Base-by-base conservation (phyloP, 2,329 filamentous ascomycete genomes). In the Lachnellula arida region DNA sequence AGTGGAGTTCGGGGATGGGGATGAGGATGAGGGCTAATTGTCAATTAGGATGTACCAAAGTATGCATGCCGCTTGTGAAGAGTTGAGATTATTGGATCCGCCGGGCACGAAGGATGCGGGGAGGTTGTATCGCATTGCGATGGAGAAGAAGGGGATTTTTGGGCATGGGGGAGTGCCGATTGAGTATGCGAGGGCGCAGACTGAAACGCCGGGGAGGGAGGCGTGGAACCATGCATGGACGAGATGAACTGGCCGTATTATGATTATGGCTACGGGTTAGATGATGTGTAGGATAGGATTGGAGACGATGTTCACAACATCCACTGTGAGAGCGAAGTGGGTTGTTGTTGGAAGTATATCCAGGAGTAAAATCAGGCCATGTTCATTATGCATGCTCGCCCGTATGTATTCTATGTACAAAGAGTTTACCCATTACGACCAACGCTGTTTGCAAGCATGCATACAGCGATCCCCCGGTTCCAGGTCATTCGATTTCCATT, bases 221-320 rank as follows among this genome's bases (percentile, higher is more conserved):
- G 84, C 90, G n/a, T 99, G 93, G 91, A 94, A 97, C 75, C 86
- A 96, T 74, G 87, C 78, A 12, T 99, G 94, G 94, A 96, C 85
- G 77, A 82, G 86, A 73, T 69, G 65, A 58, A 56, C 19, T 19
- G 47, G 47, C 11, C 28, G 34, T n/a, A 19, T 32, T 11, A 42
- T 25, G 28, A 7, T 22, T n/a, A 39, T 14, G 19, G 28, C n/a
- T 35, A n/a, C 8, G 25, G 37, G 15, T 40, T 17, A 17, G 28
- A 39, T 32, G 50, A 44, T 25, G 43, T 52, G 23, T 17, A 40
- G 14, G 34, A 42, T 22, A 25, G 11, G 42, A 35, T 9, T 9
- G 19, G 9, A 22, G 44, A 47, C 3, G 28, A 32, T 32, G 28
- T 32, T 32, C 9, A 32, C 28, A 32, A 32, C 11, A 32, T 32